Base-by-base conservation (phyloP, 1,284 basidiomycete genomes). In the Erythrobasidium hasegawianum region DNA sequence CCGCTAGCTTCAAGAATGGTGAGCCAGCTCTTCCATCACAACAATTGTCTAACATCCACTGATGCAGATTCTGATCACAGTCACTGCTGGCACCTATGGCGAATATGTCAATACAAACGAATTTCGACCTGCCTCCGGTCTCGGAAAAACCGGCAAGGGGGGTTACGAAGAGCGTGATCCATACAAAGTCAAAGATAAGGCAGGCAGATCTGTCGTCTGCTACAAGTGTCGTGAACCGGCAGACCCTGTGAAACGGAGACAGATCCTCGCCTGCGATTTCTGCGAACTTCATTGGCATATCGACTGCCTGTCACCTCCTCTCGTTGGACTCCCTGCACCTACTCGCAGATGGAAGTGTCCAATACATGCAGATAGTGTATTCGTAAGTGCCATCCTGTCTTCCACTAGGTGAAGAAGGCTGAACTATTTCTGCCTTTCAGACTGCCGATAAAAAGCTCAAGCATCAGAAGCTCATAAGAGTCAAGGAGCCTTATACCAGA, bases 281-380 rank as follows among this genome's bases (percentile, higher is more conserved):
- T 99, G 96, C 79, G 83, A 84, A 66, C 82, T 95, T 64, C 89
- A 95, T 77, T 99, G 95, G 90, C 95, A 99, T 77, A 83, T 97
- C 62, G 95, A 98, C 77, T 99, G 95, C 75, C 81, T 98, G 38
- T 87, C 89, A 72, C 96, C 95, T 18, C 95, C 96, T 1, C 80
- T 97, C 72, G 81, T 87, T 20, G 83, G 82, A 52, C 87, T 97
- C 84, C 96, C 96, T 2, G 83, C 87, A 26, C 85, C 88, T 64
- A 85, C 85, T 70, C 87, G 87, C 79, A 96, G 94, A 78, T 99
- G 96, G 95, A 97, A 95, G 90, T 99, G 95, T 78, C 96, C 96
- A 1, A 91, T 93, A 74, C 95, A 98, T 76, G 86, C 86, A 27
- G 90, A 95, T 69, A 85, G 86, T 69, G 82, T 88, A 66, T 77